These are phyloP conservation scores for Alloteropsis semialata DNA, from an alignment of 176 grass and related monocot genomes.

Conservation along the genomic window DNA sequence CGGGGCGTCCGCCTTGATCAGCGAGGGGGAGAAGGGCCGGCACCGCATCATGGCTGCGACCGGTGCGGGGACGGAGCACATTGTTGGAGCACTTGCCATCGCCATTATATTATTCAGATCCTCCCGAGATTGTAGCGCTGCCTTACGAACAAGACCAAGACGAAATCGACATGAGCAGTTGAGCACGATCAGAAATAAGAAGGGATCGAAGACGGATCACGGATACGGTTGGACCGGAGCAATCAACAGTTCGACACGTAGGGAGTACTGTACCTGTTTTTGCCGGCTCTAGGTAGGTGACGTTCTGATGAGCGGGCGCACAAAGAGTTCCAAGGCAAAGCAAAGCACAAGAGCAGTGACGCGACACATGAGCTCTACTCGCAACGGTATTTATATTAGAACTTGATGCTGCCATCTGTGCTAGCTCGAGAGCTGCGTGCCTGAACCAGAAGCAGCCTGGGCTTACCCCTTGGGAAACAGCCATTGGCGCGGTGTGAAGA, in stretches of 20 bases:
- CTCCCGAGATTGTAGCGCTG: not conserved
- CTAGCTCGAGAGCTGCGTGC: not conserved
- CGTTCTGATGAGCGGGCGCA: not conserved
- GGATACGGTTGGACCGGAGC: not conserved
- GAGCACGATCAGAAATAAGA: not conserved
- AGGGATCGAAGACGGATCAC: not conserved
- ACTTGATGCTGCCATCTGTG: not conserved
- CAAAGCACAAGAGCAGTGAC: not conserved
- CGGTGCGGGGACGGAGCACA: not conserved
- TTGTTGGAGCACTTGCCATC: not conserved
- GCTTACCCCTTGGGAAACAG: conserved; percentile 4
- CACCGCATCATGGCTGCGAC: not conserved
- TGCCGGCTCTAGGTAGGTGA: not conserved
- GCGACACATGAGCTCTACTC: not conserved
- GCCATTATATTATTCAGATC: conserved; percentile 17
- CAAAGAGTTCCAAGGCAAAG: too few species aligned
- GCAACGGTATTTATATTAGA: not conserved
- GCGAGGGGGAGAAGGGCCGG: not conserved
- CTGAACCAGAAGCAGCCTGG: not conserved
- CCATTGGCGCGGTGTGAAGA: conserved; percentile 24
- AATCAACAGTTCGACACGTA: not conserved
- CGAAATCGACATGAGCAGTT: not conserved
- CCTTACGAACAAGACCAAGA: not conserved
- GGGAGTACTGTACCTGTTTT: not conserved
- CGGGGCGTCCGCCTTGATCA: not conserved